phyloP scores from a whole-genome alignment of 2,329 filamentous ascomycete species.

The Sordariomycetes sp. region DNA sequence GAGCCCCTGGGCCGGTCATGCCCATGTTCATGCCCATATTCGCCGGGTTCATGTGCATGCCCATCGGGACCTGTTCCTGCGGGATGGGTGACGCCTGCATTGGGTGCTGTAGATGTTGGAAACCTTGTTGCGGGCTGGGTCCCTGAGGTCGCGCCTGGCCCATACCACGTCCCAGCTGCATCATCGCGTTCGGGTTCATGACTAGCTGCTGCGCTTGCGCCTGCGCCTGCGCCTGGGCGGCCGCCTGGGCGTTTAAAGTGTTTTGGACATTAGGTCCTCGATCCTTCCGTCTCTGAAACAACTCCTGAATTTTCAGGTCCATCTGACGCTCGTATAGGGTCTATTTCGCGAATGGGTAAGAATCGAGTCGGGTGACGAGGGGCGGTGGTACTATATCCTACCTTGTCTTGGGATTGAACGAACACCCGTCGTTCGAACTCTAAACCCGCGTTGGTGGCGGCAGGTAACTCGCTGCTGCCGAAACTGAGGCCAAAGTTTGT shows the following conservation, averaged over 20 bases:
- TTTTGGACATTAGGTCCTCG: slow-evolving; percentile 39
- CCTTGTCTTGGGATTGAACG: slow-evolving; percentile 34
- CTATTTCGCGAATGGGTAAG: slow-evolving; percentile 21
- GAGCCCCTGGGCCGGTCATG: slow-evolving; percentile 23
- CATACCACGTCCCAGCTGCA: slow-evolving; percentile 39
- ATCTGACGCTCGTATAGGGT: slow-evolving; percentile 39
- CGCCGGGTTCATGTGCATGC: slow-evolving; percentile 2
- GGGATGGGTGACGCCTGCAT: slow-evolving; percentile 45
- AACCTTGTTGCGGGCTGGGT: slow-evolving; percentile 39
- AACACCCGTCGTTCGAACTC: slow-evolving; percentile 38
- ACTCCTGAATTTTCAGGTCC: slow-evolving; percentile 31
- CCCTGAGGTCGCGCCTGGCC: neutral
- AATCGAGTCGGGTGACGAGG: neutral
- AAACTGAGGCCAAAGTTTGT: slow-evolving; percentile 38
- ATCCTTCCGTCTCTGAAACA: slow-evolving; percentile 37
- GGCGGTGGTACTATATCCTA: slow-evolving; percentile 15
- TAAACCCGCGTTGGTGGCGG: slow-evolving; percentile 29
- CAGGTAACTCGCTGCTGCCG: slow-evolving; percentile 25
- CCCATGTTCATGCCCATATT: slow-evolving; percentile 4
- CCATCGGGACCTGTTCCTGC: slow-evolving; percentile 26
- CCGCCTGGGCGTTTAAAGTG: slow-evolving; percentile 32
- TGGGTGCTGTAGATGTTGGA: slow-evolving; percentile 47
- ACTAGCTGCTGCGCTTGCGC: slow-evolving; percentile 34
- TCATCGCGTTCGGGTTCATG: slow-evolving; percentile 33
- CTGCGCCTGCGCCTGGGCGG: slow-evolving; percentile 26